A percentile compares a stretch with the other conserved stretches of the same genome.
Conservation (phyloP, 2,329 filamentous ascomycete genomes). For the Cladosporium sp. region DNA sequence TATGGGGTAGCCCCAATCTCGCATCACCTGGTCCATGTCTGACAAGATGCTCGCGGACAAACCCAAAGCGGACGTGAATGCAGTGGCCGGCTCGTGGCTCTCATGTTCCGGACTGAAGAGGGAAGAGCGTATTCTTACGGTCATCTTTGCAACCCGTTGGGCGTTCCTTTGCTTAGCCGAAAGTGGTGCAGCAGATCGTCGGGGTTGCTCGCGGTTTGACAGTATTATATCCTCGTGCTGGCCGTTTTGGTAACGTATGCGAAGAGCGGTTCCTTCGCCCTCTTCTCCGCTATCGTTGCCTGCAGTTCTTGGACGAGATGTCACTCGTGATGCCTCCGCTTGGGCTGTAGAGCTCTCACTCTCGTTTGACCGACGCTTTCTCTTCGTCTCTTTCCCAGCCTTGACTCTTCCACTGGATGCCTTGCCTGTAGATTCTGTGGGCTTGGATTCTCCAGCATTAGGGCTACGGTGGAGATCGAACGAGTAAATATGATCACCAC, state of each 20-base stretch:
- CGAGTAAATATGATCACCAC: constrained; percentile 61
- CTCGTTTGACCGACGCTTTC: constrained; percentile 54
- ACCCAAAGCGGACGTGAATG: constrained; percentile 34
- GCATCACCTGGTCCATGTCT: constrained; percentile 58
- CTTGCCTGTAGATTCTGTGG: constrained; percentile 16
- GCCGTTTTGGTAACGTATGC: constrained; percentile 61
- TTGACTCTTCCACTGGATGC: constrained; percentile 28
- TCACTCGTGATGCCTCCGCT: constrained; percentile 42
- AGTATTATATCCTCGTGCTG: constrained; percentile 60
- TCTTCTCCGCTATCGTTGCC: constrained; percentile 30
- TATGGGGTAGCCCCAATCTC: constrained; percentile 60
- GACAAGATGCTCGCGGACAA: constrained; percentile 48
- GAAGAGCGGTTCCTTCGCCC: constrained; percentile 44
- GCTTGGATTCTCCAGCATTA: constrained; percentile 50
- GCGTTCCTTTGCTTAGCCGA: constrained; percentile 55
- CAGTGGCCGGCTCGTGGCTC: constrained; percentile 30
- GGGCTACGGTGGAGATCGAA: constrained; percentile 64
- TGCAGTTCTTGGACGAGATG: constrained; percentile 51
- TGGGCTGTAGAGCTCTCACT: constrained; percentile 34
- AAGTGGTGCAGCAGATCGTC: constrained; percentile 33
- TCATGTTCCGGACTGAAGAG: constrained; percentile 52
- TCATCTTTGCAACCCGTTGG: constrained; percentile 56
- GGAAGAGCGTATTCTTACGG: constrained; percentile 55
- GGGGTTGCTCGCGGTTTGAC: constrained; percentile 24
- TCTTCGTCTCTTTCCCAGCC: constrained; percentile 50